Conservation (phyloP, 2,329 filamentous ascomycete species). For the Colletotrichum tamarilloi region DNA sequence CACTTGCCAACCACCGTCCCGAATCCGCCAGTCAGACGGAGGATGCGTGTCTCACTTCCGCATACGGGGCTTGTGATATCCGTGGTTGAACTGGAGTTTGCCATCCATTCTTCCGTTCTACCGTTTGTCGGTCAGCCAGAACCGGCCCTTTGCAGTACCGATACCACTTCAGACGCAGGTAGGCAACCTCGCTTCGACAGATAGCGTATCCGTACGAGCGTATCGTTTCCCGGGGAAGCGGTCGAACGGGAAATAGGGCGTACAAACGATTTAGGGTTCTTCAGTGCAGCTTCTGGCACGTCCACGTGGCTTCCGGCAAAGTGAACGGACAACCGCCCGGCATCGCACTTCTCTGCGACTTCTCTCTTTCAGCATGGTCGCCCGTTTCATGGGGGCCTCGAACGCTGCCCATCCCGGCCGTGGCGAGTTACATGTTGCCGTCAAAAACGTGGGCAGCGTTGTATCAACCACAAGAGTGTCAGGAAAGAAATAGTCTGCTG, state of each 20-base stretch:
- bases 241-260: constrained; percentile 1
- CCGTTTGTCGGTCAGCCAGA: not conserved
- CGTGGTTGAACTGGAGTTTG: not conserved
- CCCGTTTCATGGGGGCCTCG: constrained; percentile 16
- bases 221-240: not conserved
- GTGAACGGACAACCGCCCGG: constrained; percentile 18
- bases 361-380: not conserved
- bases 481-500: constrained; percentile 2
- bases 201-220: not conserved
- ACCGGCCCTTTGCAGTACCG: not conserved
- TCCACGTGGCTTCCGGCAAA: constrained; percentile 19
- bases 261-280: constrained; percentile 27
- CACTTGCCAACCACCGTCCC: constrained; percentile 3
- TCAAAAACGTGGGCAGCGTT: constrained; percentile 31
- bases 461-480: constrained; percentile 13
- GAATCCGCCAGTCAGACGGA: not conserved
- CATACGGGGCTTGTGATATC: not conserved
- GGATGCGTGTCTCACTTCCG: not conserved
- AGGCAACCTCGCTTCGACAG: not conserved
- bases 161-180: not conserved
- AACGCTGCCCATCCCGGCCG: constrained; percentile 14
- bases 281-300: constrained; percentile 28
- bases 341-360: not conserved
- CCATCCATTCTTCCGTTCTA: not conserved
- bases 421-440: constrained; percentile 21